Evolutionary conservation across 768 basidiomycete species (phyloP).

Genomic region (Amyloporia xantha): DNA sequence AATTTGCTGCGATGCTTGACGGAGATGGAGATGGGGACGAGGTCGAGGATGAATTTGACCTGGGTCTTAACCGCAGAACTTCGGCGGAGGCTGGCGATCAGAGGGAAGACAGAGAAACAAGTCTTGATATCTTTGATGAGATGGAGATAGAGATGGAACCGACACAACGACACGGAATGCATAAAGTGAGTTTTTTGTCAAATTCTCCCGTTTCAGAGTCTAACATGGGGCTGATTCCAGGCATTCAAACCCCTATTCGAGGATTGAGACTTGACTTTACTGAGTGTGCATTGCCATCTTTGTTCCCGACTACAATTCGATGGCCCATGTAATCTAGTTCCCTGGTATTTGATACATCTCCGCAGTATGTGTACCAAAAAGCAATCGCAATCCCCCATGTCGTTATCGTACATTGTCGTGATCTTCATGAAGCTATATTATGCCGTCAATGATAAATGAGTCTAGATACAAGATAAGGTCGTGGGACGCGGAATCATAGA

Average conservation of each 20-base stretch:
- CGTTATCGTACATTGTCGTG: no score
- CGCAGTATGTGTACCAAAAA: no score
- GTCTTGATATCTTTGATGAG: conserved; percentile 18
- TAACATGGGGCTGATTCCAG: conserved; percentile 10
- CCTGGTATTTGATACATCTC: no score
- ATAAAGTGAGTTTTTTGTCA: conserved; percentile 12
- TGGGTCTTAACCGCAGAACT: conserved; percentile 7
- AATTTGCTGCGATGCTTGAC: conserved; percentile 54
- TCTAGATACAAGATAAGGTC: no score
- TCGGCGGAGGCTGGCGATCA: neutral
- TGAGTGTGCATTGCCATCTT: no score
- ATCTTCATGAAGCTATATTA: no score
- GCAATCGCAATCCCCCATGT: no score
- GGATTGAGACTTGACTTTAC: no score
- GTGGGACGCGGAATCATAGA: no score
- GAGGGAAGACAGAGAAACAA: conserved; percentile 11
- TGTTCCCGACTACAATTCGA: no score
- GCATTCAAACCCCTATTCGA: conserved; percentile 26
- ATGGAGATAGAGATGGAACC: conserved; percentile 21
- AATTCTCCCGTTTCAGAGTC: neutral
- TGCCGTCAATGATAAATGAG: no score
- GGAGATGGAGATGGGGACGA: conserved; percentile 51
- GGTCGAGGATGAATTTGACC: conserved; percentile 32
- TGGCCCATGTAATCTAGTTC: no score
- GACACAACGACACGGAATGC: conserved; percentile 18